phyloP scores from a whole-genome alignment of 169 alveolate species.

The Cryptosporidium baileyi region DNA sequence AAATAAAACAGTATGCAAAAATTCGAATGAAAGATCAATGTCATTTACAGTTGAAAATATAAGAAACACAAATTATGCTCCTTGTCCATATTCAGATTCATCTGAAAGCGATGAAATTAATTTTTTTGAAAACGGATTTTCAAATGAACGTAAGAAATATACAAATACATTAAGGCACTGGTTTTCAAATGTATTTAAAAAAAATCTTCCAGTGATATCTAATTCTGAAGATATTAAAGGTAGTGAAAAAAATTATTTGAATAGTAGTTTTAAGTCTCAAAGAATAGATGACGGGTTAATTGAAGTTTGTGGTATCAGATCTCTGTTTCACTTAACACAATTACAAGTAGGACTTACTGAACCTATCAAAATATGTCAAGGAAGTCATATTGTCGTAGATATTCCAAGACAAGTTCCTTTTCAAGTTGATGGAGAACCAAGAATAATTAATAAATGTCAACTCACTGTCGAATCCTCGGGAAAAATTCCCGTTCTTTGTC shows the following conservation, averaged over 20 bases:
- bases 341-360: slow-evolving; percentile 78
- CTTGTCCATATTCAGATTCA: neutral
- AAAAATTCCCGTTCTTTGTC: slow-evolving; percentile 28
- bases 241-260: neutral
- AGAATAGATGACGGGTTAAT: slow-evolving; percentile 77
- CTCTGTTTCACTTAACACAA: slow-evolving; percentile 78
- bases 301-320: slow-evolving; percentile 79
- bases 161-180: slow-evolving; percentile 5
- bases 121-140: neutral
- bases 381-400: slow-evolving; percentile 66
- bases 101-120: neutral
- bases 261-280: slow-evolving; percentile 68
- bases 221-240: neutral
- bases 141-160: neutral
- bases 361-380: slow-evolving; percentile 75
- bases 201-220: neutral
- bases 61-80: neutral
- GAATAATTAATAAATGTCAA: slow-evolving; percentile 65
- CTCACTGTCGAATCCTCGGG: slow-evolving; percentile 18
- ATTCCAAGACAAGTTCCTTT: slow-evolving; percentile 72
- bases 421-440: slow-evolving; percentile 78
- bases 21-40: slow-evolving; percentile 25
- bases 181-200: slow-evolving; percentile 16
- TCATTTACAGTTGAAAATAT: slow-evolving; percentile 34
- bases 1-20: neutral